Conservation (phyloP, 2,329 filamentous ascomycete genomes). For the Lachnellula subtilissima region DNA sequence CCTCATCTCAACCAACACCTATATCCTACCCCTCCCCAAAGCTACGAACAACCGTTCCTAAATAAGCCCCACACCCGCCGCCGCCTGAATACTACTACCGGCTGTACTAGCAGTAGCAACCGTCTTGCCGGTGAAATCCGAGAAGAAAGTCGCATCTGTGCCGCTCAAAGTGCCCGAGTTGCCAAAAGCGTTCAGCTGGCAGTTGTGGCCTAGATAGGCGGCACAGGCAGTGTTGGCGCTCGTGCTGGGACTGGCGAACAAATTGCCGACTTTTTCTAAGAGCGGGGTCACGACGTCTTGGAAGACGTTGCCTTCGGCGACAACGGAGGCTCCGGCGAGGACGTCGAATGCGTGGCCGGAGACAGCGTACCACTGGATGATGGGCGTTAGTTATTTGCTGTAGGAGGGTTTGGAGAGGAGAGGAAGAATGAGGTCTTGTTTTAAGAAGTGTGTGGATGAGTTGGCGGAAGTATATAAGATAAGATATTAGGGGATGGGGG, state of each 20-base stretch:
- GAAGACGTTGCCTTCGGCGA: conserved; percentile 44
- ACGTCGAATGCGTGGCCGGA: conserved; percentile 43
- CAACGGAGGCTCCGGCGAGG: conserved; percentile 26
- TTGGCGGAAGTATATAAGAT: too few species aligned
- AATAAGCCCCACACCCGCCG: conserved; percentile 28
- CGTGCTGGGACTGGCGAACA: conserved; percentile 21
- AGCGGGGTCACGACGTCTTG: conserved; percentile 36
- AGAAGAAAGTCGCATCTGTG: conserved; percentile 27
- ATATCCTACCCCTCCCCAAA: too few species aligned
- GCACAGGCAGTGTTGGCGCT: conserved; percentile 16
- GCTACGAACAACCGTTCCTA: too few species aligned
- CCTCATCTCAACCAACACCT: too few species aligned
- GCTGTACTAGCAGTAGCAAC: conserved; percentile 28
- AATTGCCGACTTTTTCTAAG: conserved; percentile 5
- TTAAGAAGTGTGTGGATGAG: too few species aligned
- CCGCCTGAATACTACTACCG: conserved; percentile 26
- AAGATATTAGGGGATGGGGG: too few species aligned
- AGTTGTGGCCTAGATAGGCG: conserved; percentile 16
- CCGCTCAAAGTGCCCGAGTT: conserved; percentile 29
- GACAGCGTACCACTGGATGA: conserved; percentile 33
- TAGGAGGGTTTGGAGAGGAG: too few species aligned
- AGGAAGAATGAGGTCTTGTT: too few species aligned
- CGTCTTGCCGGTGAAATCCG: conserved; percentile 30
- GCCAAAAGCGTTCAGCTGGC: conserved; percentile 16
- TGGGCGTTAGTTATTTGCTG: too few species aligned